Conservation (phyloP, 2,329 filamentous ascomycete genomes). For the Hawksworthiomyces lignivorus region DNA sequence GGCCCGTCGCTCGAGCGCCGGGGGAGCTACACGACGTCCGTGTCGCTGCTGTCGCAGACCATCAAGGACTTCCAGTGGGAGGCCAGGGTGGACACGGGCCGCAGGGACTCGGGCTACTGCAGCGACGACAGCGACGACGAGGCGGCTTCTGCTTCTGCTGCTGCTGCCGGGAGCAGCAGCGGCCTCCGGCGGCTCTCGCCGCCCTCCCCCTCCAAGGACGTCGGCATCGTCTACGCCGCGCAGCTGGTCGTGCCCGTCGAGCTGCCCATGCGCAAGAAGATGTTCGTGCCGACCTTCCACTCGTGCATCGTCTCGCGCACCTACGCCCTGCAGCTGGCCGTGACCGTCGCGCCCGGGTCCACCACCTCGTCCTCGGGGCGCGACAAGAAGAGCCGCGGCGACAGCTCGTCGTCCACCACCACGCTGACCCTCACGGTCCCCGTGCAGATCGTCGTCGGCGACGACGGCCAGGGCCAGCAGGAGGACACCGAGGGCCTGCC, state of each 20-base stretch:
- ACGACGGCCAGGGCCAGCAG: not conserved
- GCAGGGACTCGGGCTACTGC: constrained; percentile 48
- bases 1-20: constrained; percentile 31
- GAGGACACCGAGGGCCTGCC: constrained; percentile 29
- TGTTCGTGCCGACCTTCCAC: constrained; percentile 50
- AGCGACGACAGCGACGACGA: constrained; percentile 22
- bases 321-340: constrained; percentile 42
- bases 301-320: constrained; percentile 48
- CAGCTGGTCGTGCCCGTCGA: constrained; percentile 39
- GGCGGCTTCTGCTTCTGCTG: not conserved
- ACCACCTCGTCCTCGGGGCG: constrained; percentile 32
- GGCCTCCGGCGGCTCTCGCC: not conserved
- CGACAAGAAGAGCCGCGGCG: not conserved
- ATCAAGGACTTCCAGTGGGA: constrained; percentile 33
- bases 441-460: constrained; percentile 9
- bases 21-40: constrained; percentile 39
- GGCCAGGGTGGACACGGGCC: constrained; percentile 24
- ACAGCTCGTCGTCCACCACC: not conserved
- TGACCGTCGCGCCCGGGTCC: constrained; percentile 29
- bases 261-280: constrained; percentile 38
- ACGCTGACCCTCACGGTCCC: constrained; percentile 12
- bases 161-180: not conserved
- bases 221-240: constrained; percentile 32
- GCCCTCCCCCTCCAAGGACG: not conserved
- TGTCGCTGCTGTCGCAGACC: constrained; percentile 29